Percentiles rank a stretch among this genome's conserved stretches.
phyloP scores from a whole-genome alignment of 805 yeast species.

The Monosporozyma siamensis region DNA sequence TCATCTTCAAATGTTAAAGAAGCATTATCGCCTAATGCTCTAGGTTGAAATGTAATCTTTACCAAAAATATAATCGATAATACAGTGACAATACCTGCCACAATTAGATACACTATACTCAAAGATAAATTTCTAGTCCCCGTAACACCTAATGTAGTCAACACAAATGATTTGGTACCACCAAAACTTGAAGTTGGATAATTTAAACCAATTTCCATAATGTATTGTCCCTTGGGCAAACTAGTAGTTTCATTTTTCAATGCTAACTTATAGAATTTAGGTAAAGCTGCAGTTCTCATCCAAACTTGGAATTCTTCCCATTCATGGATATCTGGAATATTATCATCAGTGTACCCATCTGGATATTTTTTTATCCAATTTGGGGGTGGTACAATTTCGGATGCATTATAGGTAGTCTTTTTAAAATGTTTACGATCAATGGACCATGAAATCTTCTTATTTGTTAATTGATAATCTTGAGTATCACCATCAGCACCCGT shows the following conservation, averaged over 20 bases:
- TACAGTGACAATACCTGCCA: constrained; percentile 65
- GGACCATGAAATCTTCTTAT: constrained; percentile 61
- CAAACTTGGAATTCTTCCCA: constrained; percentile 74
- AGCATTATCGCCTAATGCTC: constrained; percentile 74
- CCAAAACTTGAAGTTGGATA: constrained; percentile 79
- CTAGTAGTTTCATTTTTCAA: constrained; percentile 55
- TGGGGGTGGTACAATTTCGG: constrained; percentile 72
- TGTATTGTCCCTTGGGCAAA: constrained; percentile 59
- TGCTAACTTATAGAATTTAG: constrained; percentile 78
- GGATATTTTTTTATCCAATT: constrained; percentile 69
- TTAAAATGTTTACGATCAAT: constrained; percentile 56
- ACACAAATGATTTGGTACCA: constrained; percentile 76
- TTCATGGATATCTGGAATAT: constrained; percentile 56
- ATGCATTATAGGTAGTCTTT: constrained; percentile 49
- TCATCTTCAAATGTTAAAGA: constrained; percentile 41
- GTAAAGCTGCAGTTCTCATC: constrained; percentile 92
- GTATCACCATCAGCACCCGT: constrained; percentile 28
- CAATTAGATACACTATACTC: constrained; percentile 77
- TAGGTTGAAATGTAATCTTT: constrained; percentile 77
- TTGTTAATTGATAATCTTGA: constrained; percentile 33
- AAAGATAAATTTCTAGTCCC: constrained; percentile 84
- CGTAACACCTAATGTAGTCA: constrained; percentile 71
- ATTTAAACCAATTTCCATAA: constrained; percentile 57
- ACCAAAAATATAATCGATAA: constrained; percentile 68
- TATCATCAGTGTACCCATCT: constrained; percentile 59